Evolutionary conservation across 495 filamentous ascomycete genomes (phyloP), one percentile per base, ranked within the genome.

Genomic region (Rhypophila decipiens): DNA sequence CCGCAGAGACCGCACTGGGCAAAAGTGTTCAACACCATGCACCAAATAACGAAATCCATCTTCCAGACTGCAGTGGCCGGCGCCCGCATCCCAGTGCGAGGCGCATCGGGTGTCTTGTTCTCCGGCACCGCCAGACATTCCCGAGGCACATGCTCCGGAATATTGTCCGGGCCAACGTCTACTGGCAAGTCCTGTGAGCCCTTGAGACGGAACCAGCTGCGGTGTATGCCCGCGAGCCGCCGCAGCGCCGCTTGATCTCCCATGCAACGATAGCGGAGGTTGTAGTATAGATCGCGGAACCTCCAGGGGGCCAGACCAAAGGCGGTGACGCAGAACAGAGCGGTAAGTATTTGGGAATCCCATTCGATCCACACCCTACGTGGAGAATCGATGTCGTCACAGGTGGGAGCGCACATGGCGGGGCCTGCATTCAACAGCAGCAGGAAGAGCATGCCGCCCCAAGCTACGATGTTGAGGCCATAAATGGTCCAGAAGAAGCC

Each of bases 361-460:
- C 81, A 86, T 59, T 94, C 88, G 47, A 94, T 81, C 89, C 89
- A 94, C 46, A 84, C 79, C 13, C 83, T 68, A 4, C 87, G 76
- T 1, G 84, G 77, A 0, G 83, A 86, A 52, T 90, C 68, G 60
- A 88, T 80, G 59, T 86, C 70, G 66, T 85, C 72, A 72, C 87
- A 93, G 9, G 58, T 73, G 4, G 81, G 84, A 39, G 74, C 72
- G 68, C 88, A 93, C 88, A 93, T 91, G 51, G 81, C 80, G 1
- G 87, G 83, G 0, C 79, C 73, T 11, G 84, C 88, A 55, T 85
- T 83, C 65, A 76, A 80, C 44, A 94, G 73, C 8, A 95, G 76
- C 15, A 94, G 72, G 69, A 95, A 90, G 17, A 94, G 70, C 89
- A 95, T 94, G 29, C 82, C 86, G 43, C 89, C 89, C 88, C 89